Evolutionary conservation across 2,329 filamentous ascomycete species (phyloP).

Genomic region (Hymenoscyphus albidus): DNA sequence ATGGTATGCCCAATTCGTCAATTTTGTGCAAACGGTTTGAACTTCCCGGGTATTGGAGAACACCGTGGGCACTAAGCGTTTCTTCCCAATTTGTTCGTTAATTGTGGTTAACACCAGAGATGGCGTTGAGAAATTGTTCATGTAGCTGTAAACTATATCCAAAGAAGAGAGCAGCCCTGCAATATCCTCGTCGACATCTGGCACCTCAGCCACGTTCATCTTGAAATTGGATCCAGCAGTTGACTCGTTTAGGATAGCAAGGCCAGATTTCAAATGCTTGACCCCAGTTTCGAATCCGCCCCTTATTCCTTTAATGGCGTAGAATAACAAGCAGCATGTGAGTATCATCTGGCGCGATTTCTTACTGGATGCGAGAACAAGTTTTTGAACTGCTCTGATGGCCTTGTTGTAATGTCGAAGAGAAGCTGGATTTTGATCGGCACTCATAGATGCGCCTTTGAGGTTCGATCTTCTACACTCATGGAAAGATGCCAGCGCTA

Average conservation of each 20-base stretch:
- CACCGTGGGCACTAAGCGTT: background rate
- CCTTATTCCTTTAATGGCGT: background rate
- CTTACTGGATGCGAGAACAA: background rate
- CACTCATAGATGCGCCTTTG: background rate
- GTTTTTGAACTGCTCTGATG: background rate
- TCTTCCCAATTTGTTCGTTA: background rate
- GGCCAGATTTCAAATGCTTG: background rate
- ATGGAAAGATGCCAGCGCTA: background rate
- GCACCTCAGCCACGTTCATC: background rate
- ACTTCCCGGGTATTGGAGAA: background rate
- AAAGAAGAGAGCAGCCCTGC: background rate
- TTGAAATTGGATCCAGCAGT: background rate
- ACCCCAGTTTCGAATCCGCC: background rate
- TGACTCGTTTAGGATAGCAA: background rate
- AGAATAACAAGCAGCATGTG: background rate
- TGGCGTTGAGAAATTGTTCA: background rate
- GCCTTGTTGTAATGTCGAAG: background rate
- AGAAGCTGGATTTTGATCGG: background rate
- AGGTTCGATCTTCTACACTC: background rate
- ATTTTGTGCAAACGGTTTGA: background rate
- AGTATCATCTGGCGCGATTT: background rate
- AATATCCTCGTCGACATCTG: background rate
- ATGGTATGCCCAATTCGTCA: background rate
- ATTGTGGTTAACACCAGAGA: background rate
- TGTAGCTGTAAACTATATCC: background rate